Percentiles rank a stretch among this genome's conserved stretches.
Conservation (phyloP, 352 stramenopile genomes). For the Blastocystis sp. region DNA sequence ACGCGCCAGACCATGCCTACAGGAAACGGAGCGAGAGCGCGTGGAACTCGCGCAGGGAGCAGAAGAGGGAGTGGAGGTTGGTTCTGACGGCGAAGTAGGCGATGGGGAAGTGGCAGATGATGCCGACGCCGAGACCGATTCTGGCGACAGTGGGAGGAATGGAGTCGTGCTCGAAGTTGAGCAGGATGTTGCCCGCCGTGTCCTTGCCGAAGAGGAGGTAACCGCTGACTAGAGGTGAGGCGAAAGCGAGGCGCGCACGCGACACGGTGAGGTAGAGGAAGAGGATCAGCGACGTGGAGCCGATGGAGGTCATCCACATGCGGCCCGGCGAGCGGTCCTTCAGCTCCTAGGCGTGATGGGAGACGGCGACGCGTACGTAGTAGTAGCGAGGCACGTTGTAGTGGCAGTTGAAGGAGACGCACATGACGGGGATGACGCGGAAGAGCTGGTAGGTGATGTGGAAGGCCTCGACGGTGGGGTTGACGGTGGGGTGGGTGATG, state of each 20-base stretch:
- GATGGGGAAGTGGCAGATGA: constrained; percentile 70
- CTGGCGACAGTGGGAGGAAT: constrained; percentile 52
- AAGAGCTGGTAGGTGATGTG: constrained; percentile 39
- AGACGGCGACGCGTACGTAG: neutral
- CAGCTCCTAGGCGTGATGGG: constrained; percentile 49
- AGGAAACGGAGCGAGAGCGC: constrained; percentile 10
- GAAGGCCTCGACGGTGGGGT: constrained; percentile 45
- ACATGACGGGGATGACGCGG: constrained; percentile 68
- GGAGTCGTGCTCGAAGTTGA: constrained; percentile 64
- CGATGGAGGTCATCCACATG: constrained; percentile 70
- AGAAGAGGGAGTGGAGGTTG: constrained; percentile 69
- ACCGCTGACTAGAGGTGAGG: constrained; percentile 35
- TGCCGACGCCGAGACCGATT: constrained; percentile 60
- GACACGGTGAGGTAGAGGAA: constrained; percentile 53
- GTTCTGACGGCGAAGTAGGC: constrained; percentile 68
- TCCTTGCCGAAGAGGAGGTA: constrained; percentile 64
- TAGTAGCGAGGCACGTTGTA: constrained; percentile 74
- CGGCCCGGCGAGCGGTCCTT: constrained; percentile 64
- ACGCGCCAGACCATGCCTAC: neutral
- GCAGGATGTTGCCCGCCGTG: constrained; percentile 67
- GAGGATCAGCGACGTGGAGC: constrained; percentile 56
- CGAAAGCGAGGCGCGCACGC: neutral
- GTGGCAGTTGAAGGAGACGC: constrained; percentile 72
- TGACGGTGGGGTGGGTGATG: constrained; percentile 26
- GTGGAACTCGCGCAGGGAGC: constrained; percentile 34